phyloP scores from a whole-genome alignment of 768 basidiomycete genomes.

The Heimioporus sp. region DNA sequence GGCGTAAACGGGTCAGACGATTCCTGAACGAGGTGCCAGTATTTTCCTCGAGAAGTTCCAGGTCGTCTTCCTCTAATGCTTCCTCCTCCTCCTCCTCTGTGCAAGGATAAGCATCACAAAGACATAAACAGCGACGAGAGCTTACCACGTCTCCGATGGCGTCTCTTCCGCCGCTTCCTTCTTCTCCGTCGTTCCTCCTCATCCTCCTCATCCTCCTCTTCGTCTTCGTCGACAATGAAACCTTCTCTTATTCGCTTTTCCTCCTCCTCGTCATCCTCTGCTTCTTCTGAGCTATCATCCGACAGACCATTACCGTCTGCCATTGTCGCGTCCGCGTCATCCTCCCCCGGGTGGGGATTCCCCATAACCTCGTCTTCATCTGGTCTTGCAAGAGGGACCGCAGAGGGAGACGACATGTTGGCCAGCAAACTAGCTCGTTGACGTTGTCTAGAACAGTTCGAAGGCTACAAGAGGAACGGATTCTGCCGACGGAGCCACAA shows the following conservation, averaged over 20 bases:
- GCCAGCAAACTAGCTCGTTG: constrained; percentile 21
- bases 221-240: constrained; percentile 91
- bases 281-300: constrained; percentile 88
- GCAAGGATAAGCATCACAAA: constrained; percentile 8
- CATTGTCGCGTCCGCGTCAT: constrained; percentile 52
- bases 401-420: constrained; percentile 56
- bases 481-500: constrained; percentile 29
- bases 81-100: constrained; percentile 59
- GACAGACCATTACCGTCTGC: constrained; percentile 46
- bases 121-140: constrained; percentile 7
- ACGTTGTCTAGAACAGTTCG: constrained; percentile 1
- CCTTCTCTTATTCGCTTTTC: constrained; percentile 76
- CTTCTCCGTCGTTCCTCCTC: constrained; percentile 54
- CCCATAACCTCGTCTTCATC: constrained; percentile 65
- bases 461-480: constrained; percentile 10
- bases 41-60: constrained; percentile 83
- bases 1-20: constrained; percentile 71
- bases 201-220: constrained; percentile 79
- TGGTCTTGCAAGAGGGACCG: constrained; percentile 32
- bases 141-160: constrained; percentile 55
- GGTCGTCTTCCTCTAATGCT: constrained; percentile 79
- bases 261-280: constrained; percentile 90
- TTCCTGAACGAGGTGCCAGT: constrained; percentile 78
- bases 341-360: constrained; percentile 46
- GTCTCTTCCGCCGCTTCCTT: constrained; percentile 65